A percentile compares a stretch with the other conserved stretches of the same genome.
These are phyloP conservation scores for Diplogelasinospora grovesii DNA, from an alignment of 495 filamentous ascomycete species.

Conservation along the genomic window DNA sequence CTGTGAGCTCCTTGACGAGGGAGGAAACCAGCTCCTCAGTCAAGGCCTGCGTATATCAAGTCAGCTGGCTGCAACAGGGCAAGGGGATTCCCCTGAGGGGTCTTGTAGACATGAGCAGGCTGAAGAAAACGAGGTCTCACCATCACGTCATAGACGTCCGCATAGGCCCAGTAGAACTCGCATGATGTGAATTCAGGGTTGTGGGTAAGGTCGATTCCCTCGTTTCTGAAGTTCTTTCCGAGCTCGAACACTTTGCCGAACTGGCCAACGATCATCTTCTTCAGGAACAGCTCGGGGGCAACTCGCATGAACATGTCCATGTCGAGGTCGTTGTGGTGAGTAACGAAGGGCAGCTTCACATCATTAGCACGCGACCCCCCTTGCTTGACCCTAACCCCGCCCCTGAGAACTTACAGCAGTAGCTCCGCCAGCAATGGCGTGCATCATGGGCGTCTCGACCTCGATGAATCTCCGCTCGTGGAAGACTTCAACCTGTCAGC, in stretches of 20 bases:
- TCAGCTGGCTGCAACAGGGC: too few species aligned
- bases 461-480: slow-evolving; percentile 80
- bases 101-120: background rate
- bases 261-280: slow-evolving; percentile 85
- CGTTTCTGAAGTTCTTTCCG: slow-evolving; percentile 88
- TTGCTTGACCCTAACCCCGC: slow-evolving; percentile 3
- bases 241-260: slow-evolving; percentile 76
- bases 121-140: slow-evolving; percentile 4
- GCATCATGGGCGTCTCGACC: slow-evolving; percentile 98
- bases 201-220: slow-evolving; percentile 81
- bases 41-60: slow-evolving; percentile 33
- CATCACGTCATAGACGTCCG: slow-evolving; percentile 91
- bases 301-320: slow-evolving; percentile 86
- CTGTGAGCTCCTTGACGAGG: slow-evolving; percentile 86
- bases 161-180: slow-evolving; percentile 96
- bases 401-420: slow-evolving; percentile 51
- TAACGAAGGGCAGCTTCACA: slow-evolving; percentile 71
- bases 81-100: too few species aligned
- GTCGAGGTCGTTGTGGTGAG: slow-evolving; percentile 89
- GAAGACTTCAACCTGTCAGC: slow-evolving; percentile 43
- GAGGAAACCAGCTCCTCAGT: slow-evolving; percentile 91
- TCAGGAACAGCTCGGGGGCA: slow-evolving; percentile 93
- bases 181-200: slow-evolving; percentile 97
- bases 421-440: slow-evolving; percentile 88
- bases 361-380: background rate